Evolutionary conservation across 2,329 filamentous ascomycete species (phyloP).

Genomic region (Aspergillus costaricaensis): DNA sequence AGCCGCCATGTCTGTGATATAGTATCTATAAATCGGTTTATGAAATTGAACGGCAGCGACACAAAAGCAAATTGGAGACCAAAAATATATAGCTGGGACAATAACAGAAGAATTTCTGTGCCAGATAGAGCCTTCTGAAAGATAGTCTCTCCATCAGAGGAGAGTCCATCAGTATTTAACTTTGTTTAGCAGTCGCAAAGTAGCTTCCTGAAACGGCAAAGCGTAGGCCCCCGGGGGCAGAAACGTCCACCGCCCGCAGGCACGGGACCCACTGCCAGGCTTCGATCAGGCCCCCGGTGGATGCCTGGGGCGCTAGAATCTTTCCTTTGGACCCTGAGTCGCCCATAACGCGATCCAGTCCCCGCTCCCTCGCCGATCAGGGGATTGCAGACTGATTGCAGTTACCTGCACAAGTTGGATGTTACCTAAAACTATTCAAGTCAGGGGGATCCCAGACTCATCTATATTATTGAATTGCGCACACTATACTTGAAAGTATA

Average conservation of each 20-base stretch:
- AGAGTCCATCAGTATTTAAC: neutral
- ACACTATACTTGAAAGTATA: too few species aligned
- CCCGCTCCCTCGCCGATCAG: neutral
- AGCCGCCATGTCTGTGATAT: conserved; percentile 5
- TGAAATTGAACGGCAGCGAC: neutral
- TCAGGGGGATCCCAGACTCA: too few species aligned
- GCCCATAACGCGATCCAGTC: neutral
- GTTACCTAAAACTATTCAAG: too few species aligned
- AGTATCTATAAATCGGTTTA: neutral
- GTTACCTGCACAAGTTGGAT: too few species aligned
- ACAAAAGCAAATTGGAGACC: neutral
- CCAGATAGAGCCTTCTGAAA: neutral
- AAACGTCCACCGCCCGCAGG: neutral
- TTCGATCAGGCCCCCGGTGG: neutral
- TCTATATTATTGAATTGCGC: too few species aligned
- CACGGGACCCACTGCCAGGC: neutral
- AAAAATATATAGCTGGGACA: neutral
- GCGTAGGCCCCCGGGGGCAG: neutral
- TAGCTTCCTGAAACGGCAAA: neutral
- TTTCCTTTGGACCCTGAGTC: neutral
- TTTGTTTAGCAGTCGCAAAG: neutral
- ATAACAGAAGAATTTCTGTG: neutral
- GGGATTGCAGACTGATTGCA: too few species aligned
- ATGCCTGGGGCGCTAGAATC: neutral
- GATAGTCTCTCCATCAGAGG: neutral